Evolutionary conservation across 2,329 filamentous ascomycete genomes (phyloP), one percentile per base, ranked within the genome.

Genomic region (Cyphellophora europaea): DNA sequence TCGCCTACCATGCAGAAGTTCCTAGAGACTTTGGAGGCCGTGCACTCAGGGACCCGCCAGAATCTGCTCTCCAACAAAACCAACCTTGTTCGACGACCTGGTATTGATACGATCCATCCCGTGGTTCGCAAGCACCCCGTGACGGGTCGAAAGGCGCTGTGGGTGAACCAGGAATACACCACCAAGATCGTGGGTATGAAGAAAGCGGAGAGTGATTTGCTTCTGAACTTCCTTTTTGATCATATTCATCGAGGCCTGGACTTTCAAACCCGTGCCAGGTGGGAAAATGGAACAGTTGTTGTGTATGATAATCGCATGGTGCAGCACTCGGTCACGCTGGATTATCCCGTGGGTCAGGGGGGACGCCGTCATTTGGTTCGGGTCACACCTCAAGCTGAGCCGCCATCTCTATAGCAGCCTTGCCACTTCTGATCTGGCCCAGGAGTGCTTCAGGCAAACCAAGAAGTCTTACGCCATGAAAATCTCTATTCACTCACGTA

Each of bases 331-430:
- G 46, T 42, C 2, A 42, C 33, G 15, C 45, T 40, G 46, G 44
- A 49, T 30, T 47, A 49, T 35, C 44, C 37, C 25, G 46, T 41
- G 11, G 75, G 5, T 56, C 86, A 33, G 81, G 77, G 0, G 82
- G 86, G 60, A 77, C 77, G 62, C 81, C 81, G n/a, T 78, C 69
- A 48, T 85, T 81, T 47, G 70, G 80, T 35, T 58, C 70, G 21
- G 21, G 21, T 25, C n/a, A n/a, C n/a, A n/a, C n/a, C n/a, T n/a
- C n/a, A n/a, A n/a, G n/a, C n/a, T n/a, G n/a, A n/a, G n/a, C n/a
- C n/a, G n/a, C n/a, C n/a, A n/a, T n/a, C n/a, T n/a, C n/a, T n/a
- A n/a, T n/a, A n/a, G n/a, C n/a, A n/a, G n/a, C n/a, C n/a, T n/a
- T n/a, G n/a, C n/a, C n/a, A n/a, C n/a, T n/a, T n/a, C n/a, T n/a